These are phyloP conservation scores for Backusella sp. DNA, from an alignment of 192 early-diverging fungal genomes.

Conservation along the genomic window DNA sequence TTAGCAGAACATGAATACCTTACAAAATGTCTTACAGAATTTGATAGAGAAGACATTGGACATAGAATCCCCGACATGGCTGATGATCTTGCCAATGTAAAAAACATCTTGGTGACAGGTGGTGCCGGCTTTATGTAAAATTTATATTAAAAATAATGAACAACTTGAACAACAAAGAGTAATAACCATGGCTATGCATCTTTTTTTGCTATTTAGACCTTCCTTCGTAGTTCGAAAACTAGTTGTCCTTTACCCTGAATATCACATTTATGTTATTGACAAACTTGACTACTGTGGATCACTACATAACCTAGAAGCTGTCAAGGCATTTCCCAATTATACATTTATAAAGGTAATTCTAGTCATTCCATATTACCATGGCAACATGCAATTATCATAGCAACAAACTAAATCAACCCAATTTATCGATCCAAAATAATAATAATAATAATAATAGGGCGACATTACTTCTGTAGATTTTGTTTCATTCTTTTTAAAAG, in stretches of 20 bases:
- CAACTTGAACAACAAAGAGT: neutral
- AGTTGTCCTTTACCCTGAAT: constrained; percentile 64
- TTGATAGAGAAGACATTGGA: constrained; percentile 43
- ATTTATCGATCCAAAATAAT: neutral
- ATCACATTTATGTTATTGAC: constrained; percentile 64
- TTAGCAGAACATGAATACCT: constrained; percentile 5
- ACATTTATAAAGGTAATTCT: constrained; percentile 59
- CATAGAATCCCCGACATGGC: constrained; percentile 12
- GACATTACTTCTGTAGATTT: constrained; percentile 67
- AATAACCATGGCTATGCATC: no score
- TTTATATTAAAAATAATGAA: neutral
- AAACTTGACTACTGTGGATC: constrained; percentile 82
- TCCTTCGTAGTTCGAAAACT: constrained; percentile 64
- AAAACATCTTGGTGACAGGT: constrained; percentile 74
- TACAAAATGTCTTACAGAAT: constrained; percentile 22
- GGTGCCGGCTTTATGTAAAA: constrained; percentile 85
- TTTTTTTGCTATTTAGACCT: constrained; percentile 44
- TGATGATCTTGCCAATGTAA: constrained; percentile 40
- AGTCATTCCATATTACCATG: neutral
- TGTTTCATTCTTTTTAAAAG: constrained; percentile 58
- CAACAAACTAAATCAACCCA: neutral
- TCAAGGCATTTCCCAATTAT: constrained; percentile 53
- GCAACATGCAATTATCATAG: neutral
- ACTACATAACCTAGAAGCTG: constrained; percentile 48
- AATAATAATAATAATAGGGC: constrained; percentile 38